Percentiles rank a stretch among this genome's conserved stretches.
Conservation (phyloP, 1,284 basidiomycete genomes). For the Pseudozyma tsukubaensis region DNA sequence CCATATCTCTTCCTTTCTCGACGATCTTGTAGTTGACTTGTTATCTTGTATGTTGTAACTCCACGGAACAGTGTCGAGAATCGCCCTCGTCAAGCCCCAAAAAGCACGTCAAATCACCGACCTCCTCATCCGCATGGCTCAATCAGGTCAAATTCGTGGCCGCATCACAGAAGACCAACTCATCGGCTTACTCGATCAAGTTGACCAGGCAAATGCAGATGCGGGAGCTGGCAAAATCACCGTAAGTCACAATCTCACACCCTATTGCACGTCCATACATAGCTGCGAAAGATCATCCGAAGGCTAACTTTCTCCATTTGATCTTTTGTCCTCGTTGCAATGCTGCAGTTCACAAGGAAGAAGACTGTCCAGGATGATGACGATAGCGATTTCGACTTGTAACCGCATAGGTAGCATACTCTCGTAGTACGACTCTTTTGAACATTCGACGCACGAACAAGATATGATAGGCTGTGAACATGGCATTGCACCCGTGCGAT, state of each 20-base stretch:
- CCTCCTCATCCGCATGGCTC: constrained; percentile 88
- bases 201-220: constrained; percentile 69
- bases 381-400: constrained; percentile 59
- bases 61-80: constrained; percentile 82
- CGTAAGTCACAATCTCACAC: constrained; percentile 41
- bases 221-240: constrained; percentile 60
- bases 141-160: constrained; percentile 87
- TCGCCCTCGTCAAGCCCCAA: constrained; percentile 89
- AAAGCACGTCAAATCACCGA: constrained; percentile 87
- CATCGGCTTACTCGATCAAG: constrained; percentile 92
- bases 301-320: neutral
- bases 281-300: neutral
- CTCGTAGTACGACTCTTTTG: no score
- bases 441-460: no score
- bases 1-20: neutral
- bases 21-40: neutral
- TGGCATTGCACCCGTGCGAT: no score
- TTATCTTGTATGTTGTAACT: neutral
- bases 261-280: neutral
- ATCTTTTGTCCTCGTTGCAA: neutral
- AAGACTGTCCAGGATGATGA: constrained; percentile 56
- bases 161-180: constrained; percentile 88
- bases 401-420: no score
- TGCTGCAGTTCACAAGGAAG: constrained; percentile 45
- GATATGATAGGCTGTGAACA: no score